phyloP scores from a whole-genome alignment of 805 yeast genomes.

The Komagataella phaffii region DNA sequence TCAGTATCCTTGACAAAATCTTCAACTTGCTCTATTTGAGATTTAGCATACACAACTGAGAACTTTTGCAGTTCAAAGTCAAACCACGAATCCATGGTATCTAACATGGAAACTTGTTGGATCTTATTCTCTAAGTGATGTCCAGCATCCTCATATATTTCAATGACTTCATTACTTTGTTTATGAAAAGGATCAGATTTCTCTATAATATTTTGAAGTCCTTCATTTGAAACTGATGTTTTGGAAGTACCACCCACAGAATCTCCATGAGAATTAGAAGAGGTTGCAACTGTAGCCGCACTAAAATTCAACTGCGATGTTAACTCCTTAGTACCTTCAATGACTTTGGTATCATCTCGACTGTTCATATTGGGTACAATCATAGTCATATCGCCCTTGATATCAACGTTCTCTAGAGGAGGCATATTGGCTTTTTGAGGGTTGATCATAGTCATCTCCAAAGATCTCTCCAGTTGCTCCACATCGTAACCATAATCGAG shows the following conservation, averaged over 20 bases:
- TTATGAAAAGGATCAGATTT: conserved; percentile 24
- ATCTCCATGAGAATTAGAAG: neutral
- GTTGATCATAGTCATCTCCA: conserved; percentile 6
- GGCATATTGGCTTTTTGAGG: conserved; percentile 1
- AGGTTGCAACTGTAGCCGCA: neutral
- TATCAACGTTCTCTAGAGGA: neutral
- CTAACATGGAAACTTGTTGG: conserved; percentile 1
- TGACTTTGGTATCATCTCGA: conserved; percentile 1
- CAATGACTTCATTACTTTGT: conserved; percentile 14
- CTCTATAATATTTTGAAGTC: conserved; percentile 22
- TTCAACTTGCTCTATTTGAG: conserved; percentile 5
- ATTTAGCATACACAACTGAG: neutral
- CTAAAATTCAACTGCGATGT: neutral
- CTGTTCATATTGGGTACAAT: conserved; percentile 16
- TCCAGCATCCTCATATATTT: conserved; percentile 23
- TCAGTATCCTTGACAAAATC: neutral
- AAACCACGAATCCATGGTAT: conserved; percentile 6
- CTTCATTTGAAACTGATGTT: conserved; percentile 1
- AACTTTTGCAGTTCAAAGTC: conserved; percentile 9
- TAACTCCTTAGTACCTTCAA: conserved; percentile 1
- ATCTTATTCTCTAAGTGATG: conserved; percentile 2
- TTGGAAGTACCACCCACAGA: neutral
- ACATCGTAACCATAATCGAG: neutral
- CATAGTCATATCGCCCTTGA: conserved; percentile 17
- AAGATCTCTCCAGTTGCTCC: neutral